Conservation (phyloP, 1,139 yeast species). For the Diutina neorugosa region DNA sequence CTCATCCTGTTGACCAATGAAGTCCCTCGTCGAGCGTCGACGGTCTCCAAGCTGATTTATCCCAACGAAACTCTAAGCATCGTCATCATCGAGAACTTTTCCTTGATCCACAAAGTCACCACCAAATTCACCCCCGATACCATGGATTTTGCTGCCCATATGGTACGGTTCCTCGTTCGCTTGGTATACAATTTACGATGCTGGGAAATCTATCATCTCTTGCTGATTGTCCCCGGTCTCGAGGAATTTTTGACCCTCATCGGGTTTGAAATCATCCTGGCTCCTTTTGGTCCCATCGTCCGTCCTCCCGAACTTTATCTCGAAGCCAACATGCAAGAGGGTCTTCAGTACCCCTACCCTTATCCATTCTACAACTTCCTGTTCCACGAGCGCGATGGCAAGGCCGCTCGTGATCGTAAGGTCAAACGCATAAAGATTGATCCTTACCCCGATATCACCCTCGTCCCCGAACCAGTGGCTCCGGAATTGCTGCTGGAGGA, state of each 20-base stretch:
- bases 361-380: conserved; percentile 37
- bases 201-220: conserved; percentile 35
- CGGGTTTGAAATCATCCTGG: conserved; percentile 24
- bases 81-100: conserved; percentile 28
- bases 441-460: conserved; percentile 26
- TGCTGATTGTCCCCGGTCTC: conserved; percentile 22
- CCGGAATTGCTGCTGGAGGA: not conserved
- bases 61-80: conserved; percentile 28
- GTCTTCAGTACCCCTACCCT: conserved; percentile 35
- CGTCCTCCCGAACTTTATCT: conserved; percentile 30
- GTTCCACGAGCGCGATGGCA: conserved; percentile 26
- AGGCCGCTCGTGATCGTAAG: conserved; percentile 15
- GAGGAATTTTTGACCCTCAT: conserved; percentile 22
- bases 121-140: conserved; percentile 14
- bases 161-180: conserved; percentile 28
- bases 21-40: not conserved
- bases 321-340: conserved; percentile 25
- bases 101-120: conserved; percentile 12
- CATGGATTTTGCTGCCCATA: conserved; percentile 24
- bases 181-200: conserved; percentile 27
- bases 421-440: conserved; percentile 16
- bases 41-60: conserved; percentile 9
- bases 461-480: not conserved
- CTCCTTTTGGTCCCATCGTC: conserved; percentile 29
- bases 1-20: not conserved